Base-by-base conservation (phyloP, 2,329 filamentous ascomycete genomes). In the Dissoconium aciculare region DNA sequence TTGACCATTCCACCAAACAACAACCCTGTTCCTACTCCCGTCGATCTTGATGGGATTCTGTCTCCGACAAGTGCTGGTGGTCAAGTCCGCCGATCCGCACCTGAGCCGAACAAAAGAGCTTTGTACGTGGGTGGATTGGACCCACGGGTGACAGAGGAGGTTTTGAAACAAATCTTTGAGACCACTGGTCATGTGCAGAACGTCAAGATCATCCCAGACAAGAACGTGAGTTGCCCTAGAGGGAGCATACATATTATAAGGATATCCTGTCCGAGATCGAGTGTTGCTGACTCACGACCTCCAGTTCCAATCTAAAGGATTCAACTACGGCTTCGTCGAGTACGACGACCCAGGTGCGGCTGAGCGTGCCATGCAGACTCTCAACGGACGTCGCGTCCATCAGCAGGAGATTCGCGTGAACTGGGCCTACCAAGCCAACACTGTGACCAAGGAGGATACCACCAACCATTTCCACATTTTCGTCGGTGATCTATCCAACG, bases 381-480 rank as follows among this genome's bases (percentile, higher is more conserved):
- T 98, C 46, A 98, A 95, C 55, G 89, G 89, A 33, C 78, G 89
- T 45, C 74, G 87, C 43, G 85, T 98, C 41, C 87, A 98, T 57
- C 85, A 95, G 35, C 53, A 93, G 83, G 89, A 98, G 67, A 98
- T 98, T 41, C 82, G 85, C 33, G 89, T 98, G 50, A 98, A 98
- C 66, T 98, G 89, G 89, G 89, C 89, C 13, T 98, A 98, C 51
- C 89, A 98, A 64, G 89, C 87, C 44, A 98, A 92, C 66, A 87
- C 73, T 35, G 67, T 72, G 15, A 89, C 72, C 66, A 98, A 95
- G 62, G 89, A 98, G 59, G 89, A 98, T 52, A 98, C 89, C 1
- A 93, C 87, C 5, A 82, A 85, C 57, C 89, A 98, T 56, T 98
- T 94, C 64, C 89, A 98, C 58, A 94, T 98, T 53, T 98, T 98